These are phyloP conservation scores for Nevesoporus exiguus DNA, from an alignment of 768 basidiomycete genomes.

Conservation along the genomic window DNA sequence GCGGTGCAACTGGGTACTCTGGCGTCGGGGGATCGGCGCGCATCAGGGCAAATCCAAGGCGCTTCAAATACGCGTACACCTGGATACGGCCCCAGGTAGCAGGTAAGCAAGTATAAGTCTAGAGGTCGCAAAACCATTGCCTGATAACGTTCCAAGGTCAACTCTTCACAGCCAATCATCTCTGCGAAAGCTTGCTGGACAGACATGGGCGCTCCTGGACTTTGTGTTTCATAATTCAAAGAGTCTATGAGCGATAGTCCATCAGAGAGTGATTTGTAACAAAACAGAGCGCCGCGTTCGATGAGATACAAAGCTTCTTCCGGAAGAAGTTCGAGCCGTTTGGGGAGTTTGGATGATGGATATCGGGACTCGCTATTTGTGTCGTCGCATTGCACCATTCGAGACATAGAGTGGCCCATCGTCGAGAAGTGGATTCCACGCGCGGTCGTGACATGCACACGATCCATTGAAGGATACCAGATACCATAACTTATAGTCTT, in stretches of 20 bases:
- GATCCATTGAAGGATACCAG: slow-evolving; percentile 65
- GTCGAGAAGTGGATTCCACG: slow-evolving; percentile 81
- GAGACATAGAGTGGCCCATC: slow-evolving; percentile 77
- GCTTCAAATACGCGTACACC: slow-evolving; percentile 91
- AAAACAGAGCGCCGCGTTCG: slow-evolving; percentile 85
- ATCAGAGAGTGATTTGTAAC: slow-evolving; percentile 57
- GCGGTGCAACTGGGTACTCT: slow-evolving; percentile 50
- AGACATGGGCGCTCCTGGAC: slow-evolving; percentile 74
- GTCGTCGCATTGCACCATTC: slow-evolving; percentile 34
- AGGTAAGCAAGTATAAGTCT: neutral
- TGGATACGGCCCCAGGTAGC: slow-evolving; percentile 30
- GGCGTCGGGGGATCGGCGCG: slow-evolving; percentile 61
- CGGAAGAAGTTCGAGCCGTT: slow-evolving; percentile 81
- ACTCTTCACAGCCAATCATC: slow-evolving; percentile 74
- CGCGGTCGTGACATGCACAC: slow-evolving; percentile 65
- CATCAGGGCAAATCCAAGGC: slow-evolving; percentile 86
- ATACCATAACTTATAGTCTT: slow-evolving; percentile 78
- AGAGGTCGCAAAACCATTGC: slow-evolving; percentile 37
- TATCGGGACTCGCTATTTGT: slow-evolving; percentile 9
- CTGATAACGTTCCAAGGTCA: slow-evolving; percentile 87
- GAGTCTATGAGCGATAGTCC: slow-evolving; percentile 16
- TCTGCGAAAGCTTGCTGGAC: slow-evolving; percentile 88
- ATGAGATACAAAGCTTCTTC: slow-evolving; percentile 95
- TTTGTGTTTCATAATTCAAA: slow-evolving; percentile 32
- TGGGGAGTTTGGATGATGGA: slow-evolving; percentile 43